phyloP scores from a whole-genome alignment of 1,139 yeast species.

The Meyerozyma guilliermondii region DNA sequence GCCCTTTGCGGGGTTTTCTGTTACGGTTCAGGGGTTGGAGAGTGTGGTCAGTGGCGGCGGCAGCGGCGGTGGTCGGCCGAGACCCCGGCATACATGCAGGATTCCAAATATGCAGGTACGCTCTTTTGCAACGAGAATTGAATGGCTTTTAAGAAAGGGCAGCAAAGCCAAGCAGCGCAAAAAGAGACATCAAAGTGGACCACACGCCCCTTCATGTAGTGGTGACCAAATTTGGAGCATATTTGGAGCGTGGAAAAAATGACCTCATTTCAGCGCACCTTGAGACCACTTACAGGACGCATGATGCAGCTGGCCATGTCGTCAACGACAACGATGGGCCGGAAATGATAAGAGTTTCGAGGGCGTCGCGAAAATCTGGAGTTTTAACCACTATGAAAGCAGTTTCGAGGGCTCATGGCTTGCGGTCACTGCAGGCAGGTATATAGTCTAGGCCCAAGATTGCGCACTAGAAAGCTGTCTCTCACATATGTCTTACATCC shows the following conservation, averaged over 20 bases:
- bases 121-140: neutral
- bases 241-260: neutral
- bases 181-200: neutral
- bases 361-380: no score
- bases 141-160: no score
- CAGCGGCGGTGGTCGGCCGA: constrained; percentile 1
- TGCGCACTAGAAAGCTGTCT: no score
- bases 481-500: no score
- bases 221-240: neutral
- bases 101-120: neutral
- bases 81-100: neutral
- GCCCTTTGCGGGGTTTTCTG: neutral
- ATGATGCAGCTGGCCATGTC: neutral
- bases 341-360: no score
- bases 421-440: no score
- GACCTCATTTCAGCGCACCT: neutral
- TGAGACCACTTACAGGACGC: neutral
- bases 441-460: no score
- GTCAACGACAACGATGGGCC: no score
- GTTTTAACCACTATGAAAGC: no score
- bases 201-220: neutral
- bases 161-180: no score
- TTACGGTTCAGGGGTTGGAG: neutral
- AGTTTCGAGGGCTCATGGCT: no score
- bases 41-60: constrained; percentile 1